phyloP scores from a whole-genome alignment of 139 green algal species.

The Axilococcus clingmanii region DNA sequence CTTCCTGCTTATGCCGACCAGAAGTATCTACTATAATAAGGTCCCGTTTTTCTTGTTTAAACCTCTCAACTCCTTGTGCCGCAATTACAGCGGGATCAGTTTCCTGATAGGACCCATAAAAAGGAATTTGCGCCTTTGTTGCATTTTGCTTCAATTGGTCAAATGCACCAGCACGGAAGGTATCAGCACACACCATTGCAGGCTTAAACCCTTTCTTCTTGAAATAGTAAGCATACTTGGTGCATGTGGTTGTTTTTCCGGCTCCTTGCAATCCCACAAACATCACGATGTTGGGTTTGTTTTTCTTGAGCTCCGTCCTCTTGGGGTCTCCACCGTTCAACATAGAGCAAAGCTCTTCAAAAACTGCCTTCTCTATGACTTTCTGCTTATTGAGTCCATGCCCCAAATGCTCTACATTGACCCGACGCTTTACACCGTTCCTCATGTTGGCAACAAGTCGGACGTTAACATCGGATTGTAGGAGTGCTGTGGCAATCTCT shows the following conservation, averaged over 20 bases:
- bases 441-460: constrained; percentile 63
- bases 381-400: constrained; percentile 88
- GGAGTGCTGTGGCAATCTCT: constrained; percentile 83
- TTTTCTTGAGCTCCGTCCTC: constrained; percentile 68
- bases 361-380: constrained; percentile 87
- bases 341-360: constrained; percentile 82
- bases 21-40: constrained; percentile 98
- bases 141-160: constrained; percentile 99
- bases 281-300: constrained; percentile 88
- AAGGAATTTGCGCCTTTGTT: constrained; percentile 87
- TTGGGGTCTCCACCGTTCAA: constrained; percentile 55
- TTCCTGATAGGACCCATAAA: constrained; percentile 88
- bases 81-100: constrained; percentile 93
- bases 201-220: constrained; percentile 97
- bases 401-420: constrained; percentile 63
- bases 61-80: constrained; percentile 79
- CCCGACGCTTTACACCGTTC: constrained; percentile 82
- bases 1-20: constrained; percentile 94
- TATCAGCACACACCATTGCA: constrained; percentile 95
- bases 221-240: constrained; percentile 93
- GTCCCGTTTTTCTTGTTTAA: constrained; percentile 72
- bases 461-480: constrained; percentile 89
- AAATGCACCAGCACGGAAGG: constrained; percentile 86
- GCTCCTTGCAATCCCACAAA: constrained; percentile 90
- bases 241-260: constrained; percentile 98